Conservation (phyloP, 1,139 yeast genomes). For the Magnusiomyces starmeri region DNA sequence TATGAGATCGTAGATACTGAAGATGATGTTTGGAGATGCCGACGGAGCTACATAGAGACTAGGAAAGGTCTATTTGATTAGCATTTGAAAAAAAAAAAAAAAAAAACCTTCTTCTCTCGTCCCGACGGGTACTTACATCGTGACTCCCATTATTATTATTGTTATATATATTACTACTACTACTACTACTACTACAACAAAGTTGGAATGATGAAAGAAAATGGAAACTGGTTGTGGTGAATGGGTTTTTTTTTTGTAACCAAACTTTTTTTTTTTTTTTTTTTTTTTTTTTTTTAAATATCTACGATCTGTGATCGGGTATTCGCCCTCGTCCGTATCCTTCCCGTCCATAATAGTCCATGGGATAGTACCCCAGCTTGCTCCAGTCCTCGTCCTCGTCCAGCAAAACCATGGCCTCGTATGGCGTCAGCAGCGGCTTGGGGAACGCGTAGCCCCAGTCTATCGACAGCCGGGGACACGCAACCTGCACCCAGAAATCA, state of each 20-base stretch:
- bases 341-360: slow-evolving; percentile 88
- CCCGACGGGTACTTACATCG: slow-evolving; percentile 16
- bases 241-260: background rate
- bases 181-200: too few species aligned
- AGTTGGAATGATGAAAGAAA: too few species aligned
- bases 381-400: slow-evolving; percentile 65
- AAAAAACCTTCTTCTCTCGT: background rate
- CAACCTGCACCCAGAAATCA: slow-evolving; percentile 95
- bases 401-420: slow-evolving; percentile 89
- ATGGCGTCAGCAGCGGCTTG: slow-evolving; percentile 88
- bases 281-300: background rate
- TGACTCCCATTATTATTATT: slow-evolving; percentile 12
- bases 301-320: slow-evolving; percentile 38
- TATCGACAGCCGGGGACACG: slow-evolving; percentile 91
- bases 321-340: slow-evolving; percentile 88
- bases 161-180: background rate
- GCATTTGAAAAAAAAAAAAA: background rate
- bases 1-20: slow-evolving; percentile 59
- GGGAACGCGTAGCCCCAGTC: slow-evolving; percentile 99
- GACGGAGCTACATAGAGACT: slow-evolving; percentile 48
- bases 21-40: slow-evolving; percentile 58
- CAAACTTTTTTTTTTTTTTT: background rate
- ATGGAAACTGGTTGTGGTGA: background rate
- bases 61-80: too few species aligned
- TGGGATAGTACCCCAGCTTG: slow-evolving; percentile 61